phyloP scores from a whole-genome alignment of 2,329 filamentous ascomycete species.

The Colletotrichum higginsianum region DNA sequence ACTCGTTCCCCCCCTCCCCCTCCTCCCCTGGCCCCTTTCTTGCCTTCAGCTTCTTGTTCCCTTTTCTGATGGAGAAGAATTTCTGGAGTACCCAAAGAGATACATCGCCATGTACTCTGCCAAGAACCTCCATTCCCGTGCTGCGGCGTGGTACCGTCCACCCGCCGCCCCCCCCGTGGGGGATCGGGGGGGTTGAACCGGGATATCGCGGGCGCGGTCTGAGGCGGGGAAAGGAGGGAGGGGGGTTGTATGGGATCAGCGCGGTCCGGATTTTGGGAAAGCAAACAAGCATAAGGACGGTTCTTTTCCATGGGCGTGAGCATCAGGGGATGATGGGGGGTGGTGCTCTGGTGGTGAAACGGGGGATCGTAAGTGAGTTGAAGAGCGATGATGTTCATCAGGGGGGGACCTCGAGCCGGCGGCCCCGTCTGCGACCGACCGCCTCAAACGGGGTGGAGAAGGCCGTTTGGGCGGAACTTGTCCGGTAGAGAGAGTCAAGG shows the following conservation, averaged over 20 bases:
- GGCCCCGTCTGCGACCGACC: background rate
- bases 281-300: background rate
- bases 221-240: background rate
- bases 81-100: background rate
- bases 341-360: slow-evolving; percentile 3
- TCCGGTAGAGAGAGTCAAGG: background rate
- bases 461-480: slow-evolving; percentile 8
- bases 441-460: slow-evolving; percentile 19
- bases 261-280: background rate
- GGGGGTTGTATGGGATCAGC: background rate
- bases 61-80: background rate
- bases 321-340: background rate
- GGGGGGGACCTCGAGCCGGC: background rate
- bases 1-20: background rate
- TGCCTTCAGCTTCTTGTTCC: background rate
- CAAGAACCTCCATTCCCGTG: slow-evolving; percentile 7
- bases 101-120: background rate
- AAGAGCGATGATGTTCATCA: slow-evolving; percentile 9
- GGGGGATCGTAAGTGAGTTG: background rate
- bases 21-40: too few species aligned
- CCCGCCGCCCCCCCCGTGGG: slow-evolving; percentile 8
- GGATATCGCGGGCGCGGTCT: background rate
- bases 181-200: background rate
- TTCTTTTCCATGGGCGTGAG: too few species aligned
- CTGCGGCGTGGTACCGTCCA: background rate